These are phyloP conservation scores for Chaetothyriales sp. DNA, from an alignment of 2,329 filamentous ascomycete genomes.

Conservation along the genomic window DNA sequence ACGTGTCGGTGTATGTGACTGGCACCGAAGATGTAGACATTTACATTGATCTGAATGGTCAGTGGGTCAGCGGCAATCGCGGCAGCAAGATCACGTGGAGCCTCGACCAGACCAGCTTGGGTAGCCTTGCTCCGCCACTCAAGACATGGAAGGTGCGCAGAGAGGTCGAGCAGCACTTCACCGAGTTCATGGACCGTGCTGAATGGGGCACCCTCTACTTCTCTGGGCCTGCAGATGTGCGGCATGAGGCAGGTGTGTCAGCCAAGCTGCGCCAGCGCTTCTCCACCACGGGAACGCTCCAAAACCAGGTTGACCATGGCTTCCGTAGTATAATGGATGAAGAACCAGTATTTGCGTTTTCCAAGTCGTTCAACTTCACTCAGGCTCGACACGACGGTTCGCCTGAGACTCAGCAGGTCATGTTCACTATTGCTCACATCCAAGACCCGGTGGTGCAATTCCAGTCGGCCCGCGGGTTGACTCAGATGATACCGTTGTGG, in stretches of 20 bases:
- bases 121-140: conserved; percentile 18
- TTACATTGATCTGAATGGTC: conserved; percentile 57
- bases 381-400: conserved; percentile 19
- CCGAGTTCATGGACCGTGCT: conserved; percentile 57
- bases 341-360: conserved; percentile 71
- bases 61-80: conserved; percentile 69
- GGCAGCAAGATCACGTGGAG: conserved; percentile 59
- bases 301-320: conserved; percentile 51
- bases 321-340: conserved; percentile 62
- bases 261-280: conserved; percentile 54
- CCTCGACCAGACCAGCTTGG: conserved; percentile 35
- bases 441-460: conserved; percentile 71
- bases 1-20: conserved; percentile 56
- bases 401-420: conserved; percentile 40
- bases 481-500: conserved; percentile 68
- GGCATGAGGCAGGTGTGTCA: conserved; percentile 60
- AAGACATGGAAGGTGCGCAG: conserved; percentile 32
- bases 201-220: conserved; percentile 79
- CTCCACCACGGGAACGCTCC: conserved; percentile 50
- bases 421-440: conserved; percentile 64
- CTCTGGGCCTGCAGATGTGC: conserved; percentile 52
- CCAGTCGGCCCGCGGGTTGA: conserved; percentile 61
- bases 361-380: conserved; percentile 48
- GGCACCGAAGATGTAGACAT: conserved; percentile 51
- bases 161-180: conserved; percentile 50